phyloP scores from a whole-genome alignment of 2,329 filamentous ascomycete genomes.

The Sporothrix pseudoabietina region DNA sequence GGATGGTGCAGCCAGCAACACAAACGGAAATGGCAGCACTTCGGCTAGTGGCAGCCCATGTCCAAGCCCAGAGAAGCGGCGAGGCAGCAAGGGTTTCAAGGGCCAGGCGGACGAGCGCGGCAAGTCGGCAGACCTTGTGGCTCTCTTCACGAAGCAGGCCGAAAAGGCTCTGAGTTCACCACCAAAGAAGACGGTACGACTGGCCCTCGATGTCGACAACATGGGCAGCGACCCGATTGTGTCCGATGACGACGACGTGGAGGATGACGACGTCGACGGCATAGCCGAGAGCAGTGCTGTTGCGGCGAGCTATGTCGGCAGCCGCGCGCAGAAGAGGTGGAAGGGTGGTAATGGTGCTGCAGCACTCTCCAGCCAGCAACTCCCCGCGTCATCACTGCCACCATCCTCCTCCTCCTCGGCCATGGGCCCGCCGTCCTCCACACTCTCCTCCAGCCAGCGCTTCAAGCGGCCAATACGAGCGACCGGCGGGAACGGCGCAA shows the following conservation, averaged over 20 bases:
- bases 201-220: slow-evolving; percentile 43
- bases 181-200: slow-evolving; percentile 36
- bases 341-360: slow-evolving; percentile 39
- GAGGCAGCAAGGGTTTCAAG: slow-evolving; percentile 34
- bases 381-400: not conserved
- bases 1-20: slow-evolving; percentile 28
- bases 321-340: slow-evolving; percentile 58
- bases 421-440: slow-evolving; percentile 32
- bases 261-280: slow-evolving; percentile 54
- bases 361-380: not conserved
- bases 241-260: slow-evolving; percentile 55
- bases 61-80: slow-evolving; percentile 51
- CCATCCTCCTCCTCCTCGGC: not conserved
- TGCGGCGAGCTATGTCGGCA: slow-evolving; percentile 57
- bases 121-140: slow-evolving; percentile 59
- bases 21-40: slow-evolving; percentile 7
- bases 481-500: slow-evolving; percentile 12
- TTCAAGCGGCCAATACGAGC: slow-evolving; percentile 52
- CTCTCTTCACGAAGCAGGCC: slow-evolving; percentile 64
- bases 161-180: slow-evolving; percentile 49
- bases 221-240: slow-evolving; percentile 39
- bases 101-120: slow-evolving; percentile 50
- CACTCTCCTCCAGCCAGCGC: slow-evolving; percentile 49
- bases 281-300: slow-evolving; percentile 55
- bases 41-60: slow-evolving; percentile 41